phyloP scores from a whole-genome alignment of 306 rosid species.

The Pueraria montana region DNA sequence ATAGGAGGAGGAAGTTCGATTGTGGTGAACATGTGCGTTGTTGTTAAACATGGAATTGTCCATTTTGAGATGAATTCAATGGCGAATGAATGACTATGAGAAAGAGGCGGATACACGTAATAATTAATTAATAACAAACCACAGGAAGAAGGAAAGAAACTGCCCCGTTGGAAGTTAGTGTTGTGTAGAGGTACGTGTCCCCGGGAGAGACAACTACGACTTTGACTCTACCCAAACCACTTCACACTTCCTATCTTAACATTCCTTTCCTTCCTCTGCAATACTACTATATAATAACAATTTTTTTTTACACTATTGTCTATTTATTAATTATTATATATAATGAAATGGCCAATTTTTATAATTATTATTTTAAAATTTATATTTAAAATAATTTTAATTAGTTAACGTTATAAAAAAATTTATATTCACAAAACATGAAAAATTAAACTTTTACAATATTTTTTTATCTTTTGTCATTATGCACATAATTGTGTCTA shows the following conservation, averaged over 20 bases:
- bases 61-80: conserved; percentile 48
- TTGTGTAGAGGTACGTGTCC: conserved; percentile 35
- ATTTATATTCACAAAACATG: no score
- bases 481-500: not conserved
- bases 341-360: no score
- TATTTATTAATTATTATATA: no score
- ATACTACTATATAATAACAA: no score
- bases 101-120: not conserved
- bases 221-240: conserved; percentile 39
- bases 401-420: no score
- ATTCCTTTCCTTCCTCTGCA: no score
- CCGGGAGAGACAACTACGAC: not conserved
- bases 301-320: no score
- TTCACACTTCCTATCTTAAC: not conserved
- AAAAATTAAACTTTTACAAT: not conserved
- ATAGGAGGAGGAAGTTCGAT: conserved; percentile 38
- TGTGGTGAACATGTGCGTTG: conserved; percentile 45
- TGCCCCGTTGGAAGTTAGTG: not conserved
- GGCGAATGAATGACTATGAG: not conserved
- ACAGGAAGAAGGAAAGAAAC: conserved; percentile 1
- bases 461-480: no score
- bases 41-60: conserved; percentile 47
- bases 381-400: no score
- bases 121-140: not conserved
- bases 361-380: no score